These are phyloP conservation scores for Macrolepiota albuminosa DNA, from an alignment of 768 basidiomycete genomes.

Conservation along the genomic window DNA sequence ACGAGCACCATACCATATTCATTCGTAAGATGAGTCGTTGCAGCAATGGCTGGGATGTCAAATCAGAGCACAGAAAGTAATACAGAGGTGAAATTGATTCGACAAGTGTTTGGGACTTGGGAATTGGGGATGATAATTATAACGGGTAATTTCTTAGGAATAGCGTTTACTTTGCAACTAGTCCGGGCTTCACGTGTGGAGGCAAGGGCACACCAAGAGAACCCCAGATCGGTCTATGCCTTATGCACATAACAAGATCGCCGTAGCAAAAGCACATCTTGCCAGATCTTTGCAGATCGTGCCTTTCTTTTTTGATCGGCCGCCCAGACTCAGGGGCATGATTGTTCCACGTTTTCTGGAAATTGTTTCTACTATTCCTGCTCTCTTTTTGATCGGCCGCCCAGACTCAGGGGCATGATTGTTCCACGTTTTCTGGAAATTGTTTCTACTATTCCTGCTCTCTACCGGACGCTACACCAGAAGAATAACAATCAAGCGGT, in stretches of 20 bases:
- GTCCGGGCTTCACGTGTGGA: constrained; percentile 5
- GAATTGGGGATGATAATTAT: not conserved
- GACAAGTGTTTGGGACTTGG: not conserved
- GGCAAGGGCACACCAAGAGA: not conserved
- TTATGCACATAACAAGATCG: constrained; percentile 8
- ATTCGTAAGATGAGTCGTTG: constrained; percentile 1
- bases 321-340: constrained; percentile 3
- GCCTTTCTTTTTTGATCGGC: constrained; percentile 9
- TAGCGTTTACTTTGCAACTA: not conserved
- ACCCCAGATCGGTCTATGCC: constrained; percentile 8
- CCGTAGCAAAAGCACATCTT: not conserved
- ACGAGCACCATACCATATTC: not conserved
- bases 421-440: not conserved
- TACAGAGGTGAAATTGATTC: not conserved
- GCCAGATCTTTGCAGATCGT: constrained; percentile 7
- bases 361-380: not conserved
- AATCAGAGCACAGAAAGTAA: not conserved
- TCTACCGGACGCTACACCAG: not conserved
- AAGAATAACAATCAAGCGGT: not conserved
- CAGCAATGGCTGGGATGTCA: not conserved
- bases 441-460: not conserved
- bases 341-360: not conserved
- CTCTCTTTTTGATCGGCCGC: constrained; percentile 8
- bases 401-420: constrained; percentile 2
- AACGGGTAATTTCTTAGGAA: constrained; percentile 1